Evolutionary conservation across 73 alveolate genomes (phyloP).

Genomic region (Paramecium primaurelia): DNA sequence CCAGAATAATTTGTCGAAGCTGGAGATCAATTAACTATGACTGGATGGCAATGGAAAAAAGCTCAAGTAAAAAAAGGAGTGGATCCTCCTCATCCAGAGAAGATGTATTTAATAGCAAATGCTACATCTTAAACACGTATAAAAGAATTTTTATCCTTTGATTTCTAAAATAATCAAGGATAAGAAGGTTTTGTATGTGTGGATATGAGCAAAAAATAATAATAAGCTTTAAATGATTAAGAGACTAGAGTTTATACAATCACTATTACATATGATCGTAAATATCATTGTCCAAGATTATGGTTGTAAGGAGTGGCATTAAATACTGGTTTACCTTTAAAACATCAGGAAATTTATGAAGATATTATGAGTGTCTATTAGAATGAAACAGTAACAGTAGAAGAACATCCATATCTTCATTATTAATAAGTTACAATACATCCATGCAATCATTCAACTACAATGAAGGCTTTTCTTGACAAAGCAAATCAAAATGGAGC

Average conservation of each 20-base stretch:
- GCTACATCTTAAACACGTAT: constrained; percentile 19
- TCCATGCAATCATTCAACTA: constrained; percentile 52
- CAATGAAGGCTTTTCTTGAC: constrained; percentile 39
- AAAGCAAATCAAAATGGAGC: constrained; percentile 40
- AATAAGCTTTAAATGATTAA: background rate
- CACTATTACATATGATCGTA: constrained; percentile 14
- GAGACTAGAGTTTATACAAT: constrained; percentile 17
- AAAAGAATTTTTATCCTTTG: background rate
- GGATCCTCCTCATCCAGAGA: constrained; percentile 43
- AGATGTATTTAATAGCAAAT: constrained; percentile 31
- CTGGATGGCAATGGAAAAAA: constrained; percentile 53
- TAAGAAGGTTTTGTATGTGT: constrained; percentile 23
- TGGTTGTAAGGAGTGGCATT: constrained; percentile 25
- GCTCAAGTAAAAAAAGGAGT: background rate
- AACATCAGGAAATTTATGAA: constrained; percentile 12
- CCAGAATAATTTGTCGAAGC: constrained; percentile 47
- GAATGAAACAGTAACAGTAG: constrained; percentile 47
- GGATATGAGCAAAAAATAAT: background rate
- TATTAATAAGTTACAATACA: constrained; percentile 17
- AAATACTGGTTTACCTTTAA: background rate
- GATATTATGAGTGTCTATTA: constrained; percentile 40
- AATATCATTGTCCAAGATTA: constrained; percentile 49
- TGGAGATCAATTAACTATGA: constrained; percentile 40
- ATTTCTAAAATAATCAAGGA: background rate
- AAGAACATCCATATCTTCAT: constrained; percentile 39